These are phyloP conservation scores for Penicillium ochrochloron DNA, from an alignment of 495 filamentous ascomycete species.

Conservation along the genomic window DNA sequence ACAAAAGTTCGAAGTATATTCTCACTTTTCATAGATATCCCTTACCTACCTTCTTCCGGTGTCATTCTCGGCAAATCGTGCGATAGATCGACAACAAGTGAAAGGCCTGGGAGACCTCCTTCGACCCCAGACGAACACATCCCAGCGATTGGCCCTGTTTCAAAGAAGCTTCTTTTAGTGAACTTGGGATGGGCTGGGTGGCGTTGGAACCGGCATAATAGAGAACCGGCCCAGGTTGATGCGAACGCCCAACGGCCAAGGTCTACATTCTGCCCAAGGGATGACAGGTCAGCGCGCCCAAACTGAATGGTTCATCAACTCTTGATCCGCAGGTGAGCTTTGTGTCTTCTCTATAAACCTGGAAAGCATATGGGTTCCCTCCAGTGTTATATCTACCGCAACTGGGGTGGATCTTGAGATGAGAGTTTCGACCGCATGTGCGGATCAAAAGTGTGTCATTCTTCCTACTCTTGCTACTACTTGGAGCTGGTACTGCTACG, in stretches of 20 bases:
- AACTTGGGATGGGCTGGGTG: constrained; percentile 30
- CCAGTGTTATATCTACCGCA: not conserved
- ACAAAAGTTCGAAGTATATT: not conserved
- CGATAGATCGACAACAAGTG: not conserved
- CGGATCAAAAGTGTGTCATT: constrained; percentile 13
- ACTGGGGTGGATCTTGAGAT: constrained; percentile 2
- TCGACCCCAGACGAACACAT: constrained; percentile 20
- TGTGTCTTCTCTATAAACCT: not conserved
- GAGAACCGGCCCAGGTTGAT: constrained; percentile 25
- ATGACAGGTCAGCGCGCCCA: not conserved
- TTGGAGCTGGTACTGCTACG: not conserved
- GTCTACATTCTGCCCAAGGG: constrained; percentile 12
- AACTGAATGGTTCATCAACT: not conserved
- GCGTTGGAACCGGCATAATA: constrained; percentile 32
- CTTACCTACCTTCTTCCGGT: too few species aligned
- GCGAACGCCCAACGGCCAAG: constrained; percentile 29
- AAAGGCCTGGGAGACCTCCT: not conserved
- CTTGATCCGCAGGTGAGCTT: not conserved
- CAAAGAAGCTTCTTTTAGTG: constrained; percentile 34
- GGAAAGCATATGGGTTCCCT: not conserved
- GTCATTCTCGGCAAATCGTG: not conserved
- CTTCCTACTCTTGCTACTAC: not conserved
- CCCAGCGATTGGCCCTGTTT: constrained; percentile 23
- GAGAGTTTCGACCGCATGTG: constrained; percentile 22
- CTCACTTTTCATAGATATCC: not conserved